Conservation (phyloP, 257 asterid species). For the Primulina huaijiensis region DNA sequence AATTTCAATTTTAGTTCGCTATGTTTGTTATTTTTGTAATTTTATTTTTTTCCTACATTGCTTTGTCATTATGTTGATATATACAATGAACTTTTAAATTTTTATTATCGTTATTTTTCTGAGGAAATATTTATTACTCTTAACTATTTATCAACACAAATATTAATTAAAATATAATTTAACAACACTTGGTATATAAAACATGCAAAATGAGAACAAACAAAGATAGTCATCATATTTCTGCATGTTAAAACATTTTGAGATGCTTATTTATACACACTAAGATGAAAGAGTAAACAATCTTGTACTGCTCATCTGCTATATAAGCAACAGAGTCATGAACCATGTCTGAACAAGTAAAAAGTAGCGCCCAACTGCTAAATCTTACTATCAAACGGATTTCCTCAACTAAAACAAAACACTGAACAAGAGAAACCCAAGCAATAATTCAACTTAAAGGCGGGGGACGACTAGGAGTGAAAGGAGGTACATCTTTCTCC, state of each 20-base stretch:
- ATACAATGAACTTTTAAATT: too few relatives aligned
- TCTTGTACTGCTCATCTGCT: constrained; percentile 20
- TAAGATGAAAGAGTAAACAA: constrained; percentile 11
- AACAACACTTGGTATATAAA: too few relatives aligned
- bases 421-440: neutral
- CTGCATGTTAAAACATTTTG: neutral
- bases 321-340: constrained; percentile 20
- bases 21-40: too few relatives aligned
- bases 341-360: constrained; percentile 1
- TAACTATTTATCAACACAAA: too few relatives aligned
- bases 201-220: neutral
- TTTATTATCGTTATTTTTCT: too few relatives aligned
- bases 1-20: too few relatives aligned
- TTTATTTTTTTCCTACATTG: too few relatives aligned
- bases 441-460: neutral
- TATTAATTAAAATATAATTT: too few relatives aligned
- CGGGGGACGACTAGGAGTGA: neutral
- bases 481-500: constrained; percentile 1
- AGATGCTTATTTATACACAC: constrained; percentile 10
- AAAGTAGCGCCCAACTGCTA: constrained; percentile 21
- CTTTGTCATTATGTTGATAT: too few relatives aligned
- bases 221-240: neutral
- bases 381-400: constrained; percentile 22
- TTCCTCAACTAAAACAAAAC: constrained; percentile 15
- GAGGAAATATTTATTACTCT: too few relatives aligned